phyloP scores from a whole-genome alignment of 805 yeast genomes.

The Zygotorulaspora chibaensis region DNA sequence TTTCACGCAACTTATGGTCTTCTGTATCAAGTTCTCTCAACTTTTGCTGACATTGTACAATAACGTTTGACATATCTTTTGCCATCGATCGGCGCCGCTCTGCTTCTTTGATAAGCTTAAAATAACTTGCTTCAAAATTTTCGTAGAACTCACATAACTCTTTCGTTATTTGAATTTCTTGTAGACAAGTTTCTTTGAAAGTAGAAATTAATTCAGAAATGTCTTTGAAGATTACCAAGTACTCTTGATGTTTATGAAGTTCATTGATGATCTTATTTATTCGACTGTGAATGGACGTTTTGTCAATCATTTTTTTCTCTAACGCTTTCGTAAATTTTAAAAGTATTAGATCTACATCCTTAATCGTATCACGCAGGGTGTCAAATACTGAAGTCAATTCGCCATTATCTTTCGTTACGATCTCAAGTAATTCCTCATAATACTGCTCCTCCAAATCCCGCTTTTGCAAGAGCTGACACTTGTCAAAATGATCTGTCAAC shows the following conservation, averaged over 20 bases:
- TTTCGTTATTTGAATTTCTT: slow-evolving; percentile 26
- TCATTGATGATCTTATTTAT: slow-evolving; percentile 21
- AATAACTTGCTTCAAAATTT: slow-evolving; percentile 49
- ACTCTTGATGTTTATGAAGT: slow-evolving; percentile 29
- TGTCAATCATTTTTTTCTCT: slow-evolving; percentile 29
- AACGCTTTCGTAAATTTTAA: slow-evolving; percentile 28
- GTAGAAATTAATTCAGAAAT: slow-evolving; percentile 34
- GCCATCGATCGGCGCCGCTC: slow-evolving; percentile 46
- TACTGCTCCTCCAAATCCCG: slow-evolving; percentile 28
- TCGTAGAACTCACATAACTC: slow-evolving; percentile 47
- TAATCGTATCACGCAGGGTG: slow-evolving; percentile 41
- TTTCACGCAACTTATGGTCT: slow-evolving; percentile 42
- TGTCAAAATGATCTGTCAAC: slow-evolving; percentile 79
- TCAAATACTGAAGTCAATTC: slow-evolving; percentile 56
- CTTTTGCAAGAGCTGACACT: slow-evolving; percentile 47
- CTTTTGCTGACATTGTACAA: slow-evolving; percentile 41
- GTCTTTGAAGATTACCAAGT: slow-evolving; percentile 28
- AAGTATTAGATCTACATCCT: slow-evolving; percentile 27
- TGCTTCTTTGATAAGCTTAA: slow-evolving; percentile 48
- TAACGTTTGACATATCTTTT: slow-evolving; percentile 37
- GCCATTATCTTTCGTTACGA: slow-evolving; percentile 48
- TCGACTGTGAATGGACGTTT: slow-evolving; percentile 15
- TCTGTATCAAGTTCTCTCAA: slow-evolving; percentile 39
- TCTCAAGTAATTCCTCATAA: slow-evolving; percentile 40
- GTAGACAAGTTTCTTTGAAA: slow-evolving; percentile 28